Evolutionary conservation across 1,284 basidiomycete genomes (phyloP).

Genomic region (Xerocomus cyaneibrunnescens): DNA sequence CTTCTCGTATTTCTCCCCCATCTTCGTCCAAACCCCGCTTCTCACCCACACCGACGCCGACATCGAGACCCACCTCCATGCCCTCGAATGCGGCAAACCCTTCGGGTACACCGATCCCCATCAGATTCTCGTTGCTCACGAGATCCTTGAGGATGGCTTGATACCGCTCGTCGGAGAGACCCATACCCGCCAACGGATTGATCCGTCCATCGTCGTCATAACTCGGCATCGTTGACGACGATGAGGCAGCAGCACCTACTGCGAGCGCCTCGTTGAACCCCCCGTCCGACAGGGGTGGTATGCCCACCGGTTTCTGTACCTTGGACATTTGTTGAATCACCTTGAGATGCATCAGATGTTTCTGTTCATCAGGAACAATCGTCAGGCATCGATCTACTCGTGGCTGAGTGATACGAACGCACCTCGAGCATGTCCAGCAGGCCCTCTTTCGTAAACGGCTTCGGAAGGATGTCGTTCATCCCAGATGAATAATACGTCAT

Average conservation of each 20-base stretch:
- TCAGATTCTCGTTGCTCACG: slow-evolving; percentile 57
- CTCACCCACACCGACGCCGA: slow-evolving; percentile 19
- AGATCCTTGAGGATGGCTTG: slow-evolving; percentile 64
- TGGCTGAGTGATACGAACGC: slow-evolving; percentile 17
- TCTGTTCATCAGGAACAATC: slow-evolving; percentile 43
- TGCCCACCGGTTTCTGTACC: slow-evolving; percentile 64
- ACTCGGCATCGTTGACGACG: slow-evolving; percentile 20
- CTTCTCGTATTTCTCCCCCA: slow-evolving; percentile 46
- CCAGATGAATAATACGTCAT: slow-evolving; percentile 88
- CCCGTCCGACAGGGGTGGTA: slow-evolving; percentile 66
- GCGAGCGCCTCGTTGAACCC: slow-evolving; percentile 58
- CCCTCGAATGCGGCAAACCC: slow-evolving; percentile 29
- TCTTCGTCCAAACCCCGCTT: slow-evolving; percentile 49
- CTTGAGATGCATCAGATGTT: slow-evolving; percentile 92
- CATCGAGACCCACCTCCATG: slow-evolving; percentile 20
- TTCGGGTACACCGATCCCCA: slow-evolving; percentile 37
- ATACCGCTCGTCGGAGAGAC: slow-evolving; percentile 75
- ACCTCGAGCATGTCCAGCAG: slow-evolving; percentile 91
- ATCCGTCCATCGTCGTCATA: slow-evolving; percentile 54
- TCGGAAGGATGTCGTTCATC: slow-evolving; percentile 98
- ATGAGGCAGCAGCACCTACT: slow-evolving; percentile 25
- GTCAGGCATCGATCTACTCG: neutral
- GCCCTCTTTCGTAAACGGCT: slow-evolving; percentile 94
- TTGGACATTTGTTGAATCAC: slow-evolving; percentile 81
- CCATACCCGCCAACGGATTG: slow-evolving; percentile 74